Evolutionary conservation across 495 filamentous ascomycete genomes (phyloP), one percentile per base, ranked within the genome.

Genomic region (Hyaloscypha variabilis): DNA sequence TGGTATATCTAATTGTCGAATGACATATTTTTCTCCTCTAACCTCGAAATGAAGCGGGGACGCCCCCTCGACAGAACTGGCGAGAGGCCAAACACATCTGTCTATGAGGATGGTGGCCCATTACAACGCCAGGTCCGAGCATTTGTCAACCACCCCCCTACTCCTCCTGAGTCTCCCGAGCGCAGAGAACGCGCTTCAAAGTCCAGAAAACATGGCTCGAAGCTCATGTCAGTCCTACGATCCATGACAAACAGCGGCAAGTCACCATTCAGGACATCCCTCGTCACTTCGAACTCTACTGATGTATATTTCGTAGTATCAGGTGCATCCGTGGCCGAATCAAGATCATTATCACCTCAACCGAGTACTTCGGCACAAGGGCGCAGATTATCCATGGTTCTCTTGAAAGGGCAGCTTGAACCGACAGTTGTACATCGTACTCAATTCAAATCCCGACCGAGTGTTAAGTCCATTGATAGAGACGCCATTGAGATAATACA

Each of bases 371-470:
- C 62, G 6, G 74, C 53, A 54, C 67, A 70, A 28, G 77, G 78
- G 39, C 69, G 65, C 39, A 81, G 75, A 63, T 77, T 83, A 66
- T 79, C 81, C 23, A 71, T 75, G 64, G 74, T 77, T 19, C 67
- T 82, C 36, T 70, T 81, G 19, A 79, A 78, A 34, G 65, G 61
- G 34, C 75, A 75, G 23, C 68, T 77, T 46, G 77, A 82, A 23
- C 77, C 78, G 1, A 84, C 79, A 0, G 75, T 83, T 8, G 77
- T 85, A 19, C 79, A 78, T 69, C 76, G 81, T 39, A 59, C 73
- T 28, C 67, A 74, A 28, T 69, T 73, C 31, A 81, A 80, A 60
- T 71, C 67, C 28, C 52, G 71, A 21, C 71, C 71, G 30, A 66
- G 65, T 24, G 21, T 70, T 25, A 65, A 69, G 25, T 69, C 66